phyloP scores from a whole-genome alignment of 2,329 filamentous ascomycete genomes.

The Calonectria pauciramosa region DNA sequence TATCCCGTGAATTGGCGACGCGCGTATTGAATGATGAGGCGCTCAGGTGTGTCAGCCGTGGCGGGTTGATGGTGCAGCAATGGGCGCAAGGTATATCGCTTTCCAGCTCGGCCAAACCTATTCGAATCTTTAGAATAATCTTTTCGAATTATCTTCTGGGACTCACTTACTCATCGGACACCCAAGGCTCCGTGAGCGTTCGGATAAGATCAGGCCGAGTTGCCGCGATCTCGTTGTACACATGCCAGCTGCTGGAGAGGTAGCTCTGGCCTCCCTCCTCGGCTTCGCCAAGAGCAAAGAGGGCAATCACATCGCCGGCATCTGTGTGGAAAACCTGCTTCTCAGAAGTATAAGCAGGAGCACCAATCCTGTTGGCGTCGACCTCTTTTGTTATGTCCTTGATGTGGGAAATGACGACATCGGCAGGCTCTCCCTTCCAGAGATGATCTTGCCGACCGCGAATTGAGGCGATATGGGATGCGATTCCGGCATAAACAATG shows the following conservation, averaged over 20 bases:
- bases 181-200: slow-evolving; percentile 67
- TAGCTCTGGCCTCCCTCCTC: slow-evolving; percentile 69
- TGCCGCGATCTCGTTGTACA: slow-evolving; percentile 74
- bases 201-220: slow-evolving; percentile 71
- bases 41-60: slow-evolving; percentile 60
- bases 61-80: slow-evolving; percentile 69
- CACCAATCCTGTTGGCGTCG: slow-evolving; percentile 60
- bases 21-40: slow-evolving; percentile 72
- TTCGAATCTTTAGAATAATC: neutral
- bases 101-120: slow-evolving; percentile 65
- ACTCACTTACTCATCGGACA: slow-evolving; percentile 55
- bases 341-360: slow-evolving; percentile 71
- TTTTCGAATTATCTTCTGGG: no score
- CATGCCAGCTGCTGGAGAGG: slow-evolving; percentile 68
- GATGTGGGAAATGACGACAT: slow-evolving; percentile 53
- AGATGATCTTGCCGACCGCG: slow-evolving; percentile 66
- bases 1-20: slow-evolving; percentile 72
- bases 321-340: slow-evolving; percentile 67
- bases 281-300: slow-evolving; percentile 68
- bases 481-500: slow-evolving; percentile 70
- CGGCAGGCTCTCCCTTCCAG: slow-evolving; percentile 58
- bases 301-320: slow-evolving; percentile 68
- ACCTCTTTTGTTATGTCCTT: slow-evolving; percentile 37
- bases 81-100: slow-evolving; percentile 62
- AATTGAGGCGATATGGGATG: slow-evolving; percentile 67